Evolutionary conservation across 306 rosid genomes (phyloP).

Genomic region (Pyrus bretschneideri): DNA sequence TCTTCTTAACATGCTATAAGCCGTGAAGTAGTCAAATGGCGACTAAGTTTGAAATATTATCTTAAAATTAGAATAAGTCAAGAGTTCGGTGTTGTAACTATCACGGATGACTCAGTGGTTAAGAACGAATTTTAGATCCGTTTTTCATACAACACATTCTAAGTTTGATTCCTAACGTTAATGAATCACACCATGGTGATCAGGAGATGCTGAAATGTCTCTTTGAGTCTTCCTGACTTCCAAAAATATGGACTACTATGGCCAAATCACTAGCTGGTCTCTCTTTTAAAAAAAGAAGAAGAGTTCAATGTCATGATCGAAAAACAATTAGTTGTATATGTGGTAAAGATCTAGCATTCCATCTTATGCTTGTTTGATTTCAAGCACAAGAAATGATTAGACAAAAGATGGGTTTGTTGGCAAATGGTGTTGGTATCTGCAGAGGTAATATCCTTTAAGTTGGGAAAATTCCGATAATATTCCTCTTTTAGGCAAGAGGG

Average conservation of each 20-base stretch:
- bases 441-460: background rate
- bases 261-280: too few species aligned
- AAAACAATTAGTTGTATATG: background rate
- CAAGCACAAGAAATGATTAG: background rate
- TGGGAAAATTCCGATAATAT: background rate
- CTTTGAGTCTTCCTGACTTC: rapidly evolving
- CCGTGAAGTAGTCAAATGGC: background rate
- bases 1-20: background rate
- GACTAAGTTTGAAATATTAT: background rate
- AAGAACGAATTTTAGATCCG: too few species aligned
- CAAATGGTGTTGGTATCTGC: background rate
- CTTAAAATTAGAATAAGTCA: background rate
- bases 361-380: conserved; percentile 12
- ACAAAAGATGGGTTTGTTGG: background rate
- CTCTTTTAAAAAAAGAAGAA: too few species aligned
- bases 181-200: rapidly evolving
- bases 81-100: background rate
- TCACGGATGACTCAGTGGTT: too few species aligned
- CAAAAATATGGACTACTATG: rapidly evolving
- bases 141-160: rapidly evolving
- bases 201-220: rapidly evolving
- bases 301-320: too few species aligned
- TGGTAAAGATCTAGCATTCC: background rate
- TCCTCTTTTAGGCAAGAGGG: background rate
- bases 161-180: rapidly evolving